Evolutionary conservation across 768 basidiomycete species (phyloP), one percentile per base, ranked within the genome.

Genomic region (Asterophora parasitica): DNA sequence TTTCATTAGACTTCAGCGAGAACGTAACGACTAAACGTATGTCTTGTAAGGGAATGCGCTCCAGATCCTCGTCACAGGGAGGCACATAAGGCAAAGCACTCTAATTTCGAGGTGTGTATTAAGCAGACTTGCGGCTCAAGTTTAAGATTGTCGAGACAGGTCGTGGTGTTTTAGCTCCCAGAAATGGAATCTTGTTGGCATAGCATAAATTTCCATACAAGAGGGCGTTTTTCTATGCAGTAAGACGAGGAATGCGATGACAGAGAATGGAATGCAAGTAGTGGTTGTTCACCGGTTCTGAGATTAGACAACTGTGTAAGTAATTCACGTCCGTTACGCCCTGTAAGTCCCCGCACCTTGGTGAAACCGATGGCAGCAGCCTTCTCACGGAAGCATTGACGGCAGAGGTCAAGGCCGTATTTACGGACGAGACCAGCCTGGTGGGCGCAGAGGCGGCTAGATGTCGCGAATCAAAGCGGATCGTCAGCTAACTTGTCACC

Each of bases 371-470:
- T 96, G 51, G 88, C 85, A 58, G 84, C 79, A 44, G 91, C 79
- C 75, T 92, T 93, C 77, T 96, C 93, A 60, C 93, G 88, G 88
- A 95, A 96, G 74, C 93, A 96, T 72, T 96, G 93, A 71, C 93
- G 89, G 75, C 93, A 96, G 60, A 96, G 86, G 75, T 95, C 92
- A 58, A 95, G 83, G 49, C 93, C 92, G 72, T 95, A 93, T 73
- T 94, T 91, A 73, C 93, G 88, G 70, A 96, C 92, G 69, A 96
- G 82, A 85, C 93, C 93, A 61, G 92, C 93, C 71, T 94, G 92
- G 71, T 96, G 93, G 31, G 92, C 89, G 62, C 93, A 96, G 62
- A 92, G 88, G 65, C 93, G 92, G 79, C 93, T 93, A 16, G 13
- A 47, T 40, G 13, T 30, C n/a, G 30, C 11, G 13, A 28, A 19